phyloP scores from a whole-genome alignment of 1,284 basidiomycete species.

The Sporisorium scitamineum region DNA sequence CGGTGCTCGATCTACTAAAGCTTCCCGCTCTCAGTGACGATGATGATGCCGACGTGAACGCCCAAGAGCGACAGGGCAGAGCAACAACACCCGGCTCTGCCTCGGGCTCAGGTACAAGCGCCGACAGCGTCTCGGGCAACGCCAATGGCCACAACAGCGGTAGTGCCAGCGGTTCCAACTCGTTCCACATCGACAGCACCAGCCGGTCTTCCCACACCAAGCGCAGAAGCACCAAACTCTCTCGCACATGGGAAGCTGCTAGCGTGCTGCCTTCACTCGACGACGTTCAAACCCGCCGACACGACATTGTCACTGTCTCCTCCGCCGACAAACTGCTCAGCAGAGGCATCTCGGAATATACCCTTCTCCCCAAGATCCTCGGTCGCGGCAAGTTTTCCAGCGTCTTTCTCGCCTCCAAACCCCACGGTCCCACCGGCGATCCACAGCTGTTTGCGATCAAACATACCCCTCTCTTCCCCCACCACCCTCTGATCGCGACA shows the following conservation, averaged over 20 bases:
- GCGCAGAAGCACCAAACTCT: constrained; percentile 15
- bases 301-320: constrained; percentile 50
- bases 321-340: constrained; percentile 65
- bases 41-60: constrained; percentile 21
- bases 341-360: constrained; percentile 67
- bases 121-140: constrained; percentile 3
- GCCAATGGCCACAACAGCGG: constrained; percentile 16
- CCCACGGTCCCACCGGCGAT: constrained; percentile 51
- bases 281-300: constrained; percentile 25
- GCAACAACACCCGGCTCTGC: constrained; percentile 40
- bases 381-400: constrained; percentile 68
- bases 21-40: constrained; percentile 31
- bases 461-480: constrained; percentile 74
- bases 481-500: constrained; percentile 74
- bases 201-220: constrained; percentile 14
- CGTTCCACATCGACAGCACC: constrained; percentile 9
- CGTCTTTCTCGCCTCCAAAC: constrained; percentile 67
- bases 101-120: constrained; percentile 17
- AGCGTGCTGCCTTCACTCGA: constrained; percentile 41
- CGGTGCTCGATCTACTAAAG: constrained; percentile 58
- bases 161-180: constrained; percentile 20
- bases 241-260: constrained; percentile 28
- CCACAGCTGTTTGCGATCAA: constrained; percentile 72
- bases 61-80: constrained; percentile 16
- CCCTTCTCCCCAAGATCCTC: constrained; percentile 66